Percentiles rank a stretch among this genome's conserved stretches.
Conservation (phyloP, 1,284 basidiomycete species). For the Ceratobasidium sp. region DNA sequence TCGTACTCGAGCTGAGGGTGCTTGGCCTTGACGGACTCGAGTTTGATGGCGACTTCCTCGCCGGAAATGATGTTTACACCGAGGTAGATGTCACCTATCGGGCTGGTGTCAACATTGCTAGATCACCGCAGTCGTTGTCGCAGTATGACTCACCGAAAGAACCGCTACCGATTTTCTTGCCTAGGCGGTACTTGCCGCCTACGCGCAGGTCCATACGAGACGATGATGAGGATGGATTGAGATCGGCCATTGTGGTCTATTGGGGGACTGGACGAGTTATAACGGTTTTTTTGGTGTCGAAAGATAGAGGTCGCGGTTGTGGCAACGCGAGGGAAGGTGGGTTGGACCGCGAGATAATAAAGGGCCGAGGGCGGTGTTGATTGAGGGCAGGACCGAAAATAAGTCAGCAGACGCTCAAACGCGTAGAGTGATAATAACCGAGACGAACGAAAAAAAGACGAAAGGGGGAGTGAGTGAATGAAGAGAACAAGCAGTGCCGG, state of each 20-base stretch:
- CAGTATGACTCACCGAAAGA: conserved; percentile 24
- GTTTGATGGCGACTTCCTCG: conserved; percentile 99
- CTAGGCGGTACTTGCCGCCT: conserved; percentile 98
- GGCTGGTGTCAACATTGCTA: conserved; percentile 32
- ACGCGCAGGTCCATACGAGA: conserved; percentile 87
- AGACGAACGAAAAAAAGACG: neutral
- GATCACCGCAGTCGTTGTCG: neutral
- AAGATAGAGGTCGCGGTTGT: neutral
- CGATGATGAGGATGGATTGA: conserved; percentile 47
- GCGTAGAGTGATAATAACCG: no score
- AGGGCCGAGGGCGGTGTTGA: conserved; percentile 41
- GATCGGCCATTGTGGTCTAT: conserved; percentile 53
- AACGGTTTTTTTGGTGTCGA: neutral
- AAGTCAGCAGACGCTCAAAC: conserved; percentile 15
- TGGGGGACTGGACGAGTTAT: conserved; percentile 38
- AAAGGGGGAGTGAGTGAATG: conserved; percentile 5
- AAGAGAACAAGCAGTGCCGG: neutral
- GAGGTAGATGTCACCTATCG: conserved; percentile 95
- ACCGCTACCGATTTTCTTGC: conserved; percentile 99
- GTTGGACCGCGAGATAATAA: conserved; percentile 21
- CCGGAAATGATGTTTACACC: conserved; percentile 99
- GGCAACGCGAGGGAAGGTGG: conserved; percentile 7
- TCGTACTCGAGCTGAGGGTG: conserved; percentile 99
- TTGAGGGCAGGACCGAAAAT: conserved; percentile 30
- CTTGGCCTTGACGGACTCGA: conserved; percentile 99